Evolutionary conservation across 176 grass and related monocot species (phyloP).

Genomic region (Oropetium thomaeum): DNA sequence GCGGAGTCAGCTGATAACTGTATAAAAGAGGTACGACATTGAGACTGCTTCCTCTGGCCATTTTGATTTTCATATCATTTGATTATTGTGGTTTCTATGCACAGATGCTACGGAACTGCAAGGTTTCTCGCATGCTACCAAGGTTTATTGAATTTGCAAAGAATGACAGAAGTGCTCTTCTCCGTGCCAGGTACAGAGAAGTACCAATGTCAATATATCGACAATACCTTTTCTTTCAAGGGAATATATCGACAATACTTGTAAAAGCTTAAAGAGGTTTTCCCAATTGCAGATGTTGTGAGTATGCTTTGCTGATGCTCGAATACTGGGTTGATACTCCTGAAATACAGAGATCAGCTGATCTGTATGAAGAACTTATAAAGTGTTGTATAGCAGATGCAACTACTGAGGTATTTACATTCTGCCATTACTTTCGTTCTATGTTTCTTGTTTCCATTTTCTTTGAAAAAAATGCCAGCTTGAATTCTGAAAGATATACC

Average conservation of each 20-base stretch:
- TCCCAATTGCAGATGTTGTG: constrained; percentile 63
- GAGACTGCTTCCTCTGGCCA: constrained; percentile 10
- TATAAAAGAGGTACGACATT: constrained; percentile 76
- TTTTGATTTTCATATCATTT: constrained; percentile 23
- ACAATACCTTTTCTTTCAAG: neutral
- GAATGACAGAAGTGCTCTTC: constrained; percentile 74
- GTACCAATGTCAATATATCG: neutral
- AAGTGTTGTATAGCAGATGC: constrained; percentile 86
- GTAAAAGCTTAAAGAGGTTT: neutral
- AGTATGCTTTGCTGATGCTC: constrained; percentile 84
- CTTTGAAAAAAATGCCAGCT: neutral
- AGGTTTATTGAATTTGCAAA: constrained; percentile 77
- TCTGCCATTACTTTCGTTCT: neutral
- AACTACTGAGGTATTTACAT: constrained; percentile 70
- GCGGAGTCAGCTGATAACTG: constrained; percentile 81
- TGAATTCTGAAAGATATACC: neutral
- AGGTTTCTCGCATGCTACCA: constrained; percentile 86
- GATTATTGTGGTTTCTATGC: constrained; percentile 9
- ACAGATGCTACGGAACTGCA: constrained; percentile 86
- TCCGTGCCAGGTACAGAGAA: constrained; percentile 54
- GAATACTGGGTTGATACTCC: constrained; percentile 87
- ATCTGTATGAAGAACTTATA: constrained; percentile 84
- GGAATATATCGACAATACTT: neutral
- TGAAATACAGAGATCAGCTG: constrained; percentile 77
- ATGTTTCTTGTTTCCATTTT: neutral